phyloP scores from a whole-genome alignment of 768 basidiomycete genomes.

The Sarcomyxa edulis region DNA sequence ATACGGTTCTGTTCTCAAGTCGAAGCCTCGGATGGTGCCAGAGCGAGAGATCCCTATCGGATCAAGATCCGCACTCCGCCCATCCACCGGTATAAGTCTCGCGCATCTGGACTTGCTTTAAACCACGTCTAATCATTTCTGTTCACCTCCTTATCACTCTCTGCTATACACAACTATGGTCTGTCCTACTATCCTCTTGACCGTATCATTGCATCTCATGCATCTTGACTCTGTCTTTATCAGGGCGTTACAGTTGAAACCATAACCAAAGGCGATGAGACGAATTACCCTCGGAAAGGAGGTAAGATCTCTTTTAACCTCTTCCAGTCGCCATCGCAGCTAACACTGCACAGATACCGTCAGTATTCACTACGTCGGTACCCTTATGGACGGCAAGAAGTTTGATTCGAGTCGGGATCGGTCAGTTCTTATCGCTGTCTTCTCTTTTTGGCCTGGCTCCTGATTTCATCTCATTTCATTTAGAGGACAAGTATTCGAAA shows the following conservation, averaged over 20 bases:
- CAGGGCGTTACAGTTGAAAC: conserved; percentile 70
- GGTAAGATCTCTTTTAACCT: conserved; percentile 41
- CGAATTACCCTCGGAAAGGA: conserved; percentile 60
- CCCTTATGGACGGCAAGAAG: conserved; percentile 49
- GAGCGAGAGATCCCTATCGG: conserved; percentile 53
- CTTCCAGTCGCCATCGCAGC: conserved; percentile 3
- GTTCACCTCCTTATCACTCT: conserved; percentile 23
- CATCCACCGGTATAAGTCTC: conserved; percentile 41
- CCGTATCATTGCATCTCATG: conserved; percentile 11
- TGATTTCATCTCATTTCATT: conserved; percentile 7
- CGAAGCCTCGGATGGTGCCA: conserved; percentile 23
- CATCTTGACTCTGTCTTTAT: conserved; percentile 1
- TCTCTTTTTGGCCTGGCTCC: conserved; percentile 3
- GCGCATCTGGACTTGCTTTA: too few species aligned
- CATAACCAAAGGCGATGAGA: conserved; percentile 56
- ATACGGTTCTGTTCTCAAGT: too few species aligned
- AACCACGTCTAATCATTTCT: conserved; percentile 26
- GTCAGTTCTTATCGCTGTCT: conserved; percentile 36
- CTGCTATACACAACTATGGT: conserved; percentile 24
- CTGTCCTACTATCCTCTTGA: conserved; percentile 18
- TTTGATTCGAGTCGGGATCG: conserved; percentile 80
- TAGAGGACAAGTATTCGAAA: conserved; percentile 58
- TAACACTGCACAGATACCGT: conserved; percentile 54
- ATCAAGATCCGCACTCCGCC: conserved; percentile 77
- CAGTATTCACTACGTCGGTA: conserved; percentile 77